Evolutionary conservation across 2,329 filamentous ascomycete genomes (phyloP).

Genomic region (Microcera coccophila): DNA sequence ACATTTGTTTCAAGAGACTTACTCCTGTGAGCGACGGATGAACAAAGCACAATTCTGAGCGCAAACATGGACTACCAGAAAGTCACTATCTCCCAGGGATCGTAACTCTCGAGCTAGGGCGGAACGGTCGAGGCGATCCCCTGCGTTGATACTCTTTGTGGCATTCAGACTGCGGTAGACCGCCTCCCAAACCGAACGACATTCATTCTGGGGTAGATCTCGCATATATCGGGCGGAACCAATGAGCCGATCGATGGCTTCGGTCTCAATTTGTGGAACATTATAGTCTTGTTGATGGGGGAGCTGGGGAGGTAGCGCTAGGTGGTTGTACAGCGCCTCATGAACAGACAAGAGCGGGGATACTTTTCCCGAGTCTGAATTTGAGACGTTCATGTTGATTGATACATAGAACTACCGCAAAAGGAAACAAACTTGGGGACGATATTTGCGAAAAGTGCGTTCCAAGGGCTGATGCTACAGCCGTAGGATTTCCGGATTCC

Average conservation of each 20-base stretch:
- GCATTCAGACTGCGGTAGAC: constrained; percentile 16
- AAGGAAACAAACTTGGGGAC: too few species aligned
- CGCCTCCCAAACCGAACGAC: constrained; percentile 14
- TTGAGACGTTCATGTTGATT: neutral
- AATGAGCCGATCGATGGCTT: constrained; percentile 13
- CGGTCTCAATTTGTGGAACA: constrained; percentile 11
- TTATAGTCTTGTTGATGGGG: constrained; percentile 20
- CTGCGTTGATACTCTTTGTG: constrained; percentile 16
- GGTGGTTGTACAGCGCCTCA: constrained; percentile 23
- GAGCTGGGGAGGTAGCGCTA: constrained; percentile 20
- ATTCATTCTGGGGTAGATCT: constrained; percentile 13
- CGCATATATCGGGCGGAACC: constrained; percentile 13
- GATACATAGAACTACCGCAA: too few species aligned
- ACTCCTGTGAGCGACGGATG: constrained; percentile 26
- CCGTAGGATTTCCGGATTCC: too few species aligned
- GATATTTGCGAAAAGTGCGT: too few species aligned
- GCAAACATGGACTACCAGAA: constrained; percentile 17
- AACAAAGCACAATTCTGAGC: constrained; percentile 34
- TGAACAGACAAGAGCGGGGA: constrained; percentile 4
- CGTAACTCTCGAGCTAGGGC: constrained; percentile 16
- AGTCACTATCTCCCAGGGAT: constrained; percentile 12
- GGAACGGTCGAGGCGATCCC: constrained; percentile 15
- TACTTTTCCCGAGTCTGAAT: neutral
- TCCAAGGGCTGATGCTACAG: too few species aligned
- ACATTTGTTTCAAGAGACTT: constrained; percentile 7